Conservation (phyloP, 257 asterid species). For the Perilla frutescens region DNA sequence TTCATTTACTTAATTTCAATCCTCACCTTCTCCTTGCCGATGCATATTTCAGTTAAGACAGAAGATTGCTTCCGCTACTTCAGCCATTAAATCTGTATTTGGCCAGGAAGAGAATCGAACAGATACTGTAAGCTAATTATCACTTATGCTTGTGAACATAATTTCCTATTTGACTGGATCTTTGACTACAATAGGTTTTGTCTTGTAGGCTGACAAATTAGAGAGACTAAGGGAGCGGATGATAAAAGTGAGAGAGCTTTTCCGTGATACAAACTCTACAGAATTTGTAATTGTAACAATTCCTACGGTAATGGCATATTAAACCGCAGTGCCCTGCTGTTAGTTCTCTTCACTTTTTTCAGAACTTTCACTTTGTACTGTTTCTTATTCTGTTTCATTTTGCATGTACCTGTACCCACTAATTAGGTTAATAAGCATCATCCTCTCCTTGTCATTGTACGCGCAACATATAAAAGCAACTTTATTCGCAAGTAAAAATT, state of each 20-base stretch:
- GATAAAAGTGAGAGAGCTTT: constrained; percentile 97
- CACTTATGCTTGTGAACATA: constrained; percentile 20
- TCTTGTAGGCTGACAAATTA: constrained; percentile 77
- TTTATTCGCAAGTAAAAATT: not conserved
- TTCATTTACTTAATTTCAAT: not conserved
- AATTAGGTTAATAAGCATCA: not conserved
- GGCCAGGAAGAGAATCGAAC: constrained; percentile 72
- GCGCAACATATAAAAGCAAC: not conserved
- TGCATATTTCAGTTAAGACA: constrained; percentile 75
- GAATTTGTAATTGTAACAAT: constrained; percentile 95
- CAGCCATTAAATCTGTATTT: constrained; percentile 94
- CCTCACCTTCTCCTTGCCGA: constrained; percentile 13
- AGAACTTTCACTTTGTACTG: constrained; percentile 16
- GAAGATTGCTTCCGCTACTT: constrained; percentile 89
- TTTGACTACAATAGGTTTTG: constrained; percentile 24
- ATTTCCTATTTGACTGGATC: constrained; percentile 29
- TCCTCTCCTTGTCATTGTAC: not conserved
- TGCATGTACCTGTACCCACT: not conserved
- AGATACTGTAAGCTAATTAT: constrained; percentile 66
- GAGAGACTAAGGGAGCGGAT: constrained; percentile 91
- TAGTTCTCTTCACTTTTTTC: not conserved
- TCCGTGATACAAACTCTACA: constrained; percentile 80
- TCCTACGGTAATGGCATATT: constrained; percentile 79
- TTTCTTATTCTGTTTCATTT: not conserved
- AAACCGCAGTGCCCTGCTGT: not conserved